phyloP scores from a whole-genome alignment of 495 filamentous ascomycete species.

The Trichoderma erinaceum region DNA sequence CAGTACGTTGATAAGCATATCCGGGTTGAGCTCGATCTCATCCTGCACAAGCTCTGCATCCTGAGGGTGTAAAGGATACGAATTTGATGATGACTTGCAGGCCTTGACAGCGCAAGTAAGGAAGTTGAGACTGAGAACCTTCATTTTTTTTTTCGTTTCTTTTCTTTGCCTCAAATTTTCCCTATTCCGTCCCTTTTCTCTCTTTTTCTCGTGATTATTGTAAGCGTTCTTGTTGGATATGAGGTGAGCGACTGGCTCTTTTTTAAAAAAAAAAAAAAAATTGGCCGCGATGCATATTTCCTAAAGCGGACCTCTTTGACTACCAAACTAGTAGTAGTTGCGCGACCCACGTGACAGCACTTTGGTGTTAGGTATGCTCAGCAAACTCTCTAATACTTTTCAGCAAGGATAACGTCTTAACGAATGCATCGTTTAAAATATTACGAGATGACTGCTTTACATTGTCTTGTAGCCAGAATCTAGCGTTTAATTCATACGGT shows the following conservation, averaged over 20 bases:
- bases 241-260: neutral
- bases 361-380: neutral
- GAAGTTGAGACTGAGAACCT: constrained; percentile 94
- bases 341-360: constrained; percentile 1
- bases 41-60: constrained; percentile 84
- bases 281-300: neutral
- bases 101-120: constrained; percentile 91
- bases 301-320: neutral
- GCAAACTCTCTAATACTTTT: too few species aligned
- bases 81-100: constrained; percentile 69
- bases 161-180: neutral
- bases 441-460: neutral
- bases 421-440: neutral
- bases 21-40: constrained; percentile 70
- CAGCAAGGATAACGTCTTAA: neutral
- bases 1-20: constrained; percentile 74
- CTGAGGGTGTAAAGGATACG: constrained; percentile 85
- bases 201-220: neutral
- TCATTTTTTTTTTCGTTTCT: constrained; percentile 57
- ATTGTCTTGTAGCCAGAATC: neutral
- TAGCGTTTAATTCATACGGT: neutral
- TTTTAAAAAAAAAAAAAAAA: constrained; percentile 2
- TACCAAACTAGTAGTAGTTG: neutral
- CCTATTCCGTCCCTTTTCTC: neutral
- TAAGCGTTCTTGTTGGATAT: neutral